phyloP scores from a whole-genome alignment of 2,329 filamentous ascomycete genomes.

The Rutstroemia sp. region DNA sequence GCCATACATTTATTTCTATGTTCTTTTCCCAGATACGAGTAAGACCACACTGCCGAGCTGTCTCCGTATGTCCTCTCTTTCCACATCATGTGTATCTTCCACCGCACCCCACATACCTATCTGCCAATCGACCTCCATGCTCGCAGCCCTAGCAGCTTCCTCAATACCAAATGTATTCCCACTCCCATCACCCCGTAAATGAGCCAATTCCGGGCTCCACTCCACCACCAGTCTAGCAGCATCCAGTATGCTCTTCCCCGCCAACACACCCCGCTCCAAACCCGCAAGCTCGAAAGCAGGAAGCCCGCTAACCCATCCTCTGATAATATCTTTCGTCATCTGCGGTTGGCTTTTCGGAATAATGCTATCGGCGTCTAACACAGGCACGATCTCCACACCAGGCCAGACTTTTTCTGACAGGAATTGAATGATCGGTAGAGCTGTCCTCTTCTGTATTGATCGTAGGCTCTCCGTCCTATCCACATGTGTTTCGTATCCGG shows the following conservation, averaged over 20 bases:
- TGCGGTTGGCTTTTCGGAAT: slow-evolving; percentile 66
- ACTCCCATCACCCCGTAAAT: slow-evolving; percentile 34
- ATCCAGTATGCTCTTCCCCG: slow-evolving; percentile 78
- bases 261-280: slow-evolving; percentile 74
- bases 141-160: slow-evolving; percentile 70
- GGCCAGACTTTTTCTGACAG: slow-evolving; percentile 74
- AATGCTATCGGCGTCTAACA: slow-evolving; percentile 74
- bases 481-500: slow-evolving; percentile 37
- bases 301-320: slow-evolving; percentile 67
- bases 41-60: slow-evolving; percentile 84
- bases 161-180: slow-evolving; percentile 63
- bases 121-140: slow-evolving; percentile 85
- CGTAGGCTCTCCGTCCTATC: slow-evolving; percentile 52
- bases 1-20: not conserved
- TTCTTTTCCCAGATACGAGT: slow-evolving; percentile 55
- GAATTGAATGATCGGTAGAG: slow-evolving; percentile 63
- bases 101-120: slow-evolving; percentile 90
- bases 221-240: slow-evolving; percentile 72
- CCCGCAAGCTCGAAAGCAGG: slow-evolving; percentile 77
- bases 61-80: slow-evolving; percentile 78
- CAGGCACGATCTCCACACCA: slow-evolving; percentile 68
- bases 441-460: slow-evolving; percentile 61
- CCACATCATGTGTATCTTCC: slow-evolving; percentile 92
- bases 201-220: slow-evolving; percentile 71
- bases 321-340: slow-evolving; percentile 68